These are phyloP conservation scores for Colletotrichum sp. DNA, from an alignment of 2,329 filamentous ascomycete genomes.

Conservation along the genomic window DNA sequence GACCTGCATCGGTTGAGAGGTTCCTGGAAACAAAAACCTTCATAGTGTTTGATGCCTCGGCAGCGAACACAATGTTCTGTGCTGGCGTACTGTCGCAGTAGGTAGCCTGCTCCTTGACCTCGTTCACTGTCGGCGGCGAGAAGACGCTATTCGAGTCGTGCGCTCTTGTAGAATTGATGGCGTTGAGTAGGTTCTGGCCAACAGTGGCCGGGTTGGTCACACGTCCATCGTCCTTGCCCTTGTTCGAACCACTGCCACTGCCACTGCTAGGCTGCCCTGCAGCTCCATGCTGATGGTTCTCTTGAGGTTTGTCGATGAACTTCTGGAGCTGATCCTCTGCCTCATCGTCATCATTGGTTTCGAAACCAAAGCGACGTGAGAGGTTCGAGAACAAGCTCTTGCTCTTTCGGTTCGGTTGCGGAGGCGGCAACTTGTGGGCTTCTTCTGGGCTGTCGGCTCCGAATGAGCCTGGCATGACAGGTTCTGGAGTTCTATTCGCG, in stretches of 20 bases:
- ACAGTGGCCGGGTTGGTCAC: slow-evolving; percentile 67
- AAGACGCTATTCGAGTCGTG: slow-evolving; percentile 79
- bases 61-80: slow-evolving; percentile 74
- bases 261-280: not conserved
- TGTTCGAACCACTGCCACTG: slow-evolving; percentile 7
- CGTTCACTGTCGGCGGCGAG: slow-evolving; percentile 71
- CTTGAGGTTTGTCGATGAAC: slow-evolving; percentile 42
- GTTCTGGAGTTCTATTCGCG: slow-evolving; percentile 42
- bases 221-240: slow-evolving; percentile 49
- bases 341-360: slow-evolving; percentile 49
- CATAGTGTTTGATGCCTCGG: slow-evolving; percentile 73
- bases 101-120: slow-evolving; percentile 80
- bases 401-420: slow-evolving; percentile 43
- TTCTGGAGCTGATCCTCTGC: slow-evolving; percentile 49
- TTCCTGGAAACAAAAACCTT: slow-evolving; percentile 73
- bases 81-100: slow-evolving; percentile 84
- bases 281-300: slow-evolving; percentile 15
- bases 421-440: slow-evolving; percentile 29
- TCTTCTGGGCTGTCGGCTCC: slow-evolving; percentile 65
- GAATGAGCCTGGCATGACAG: slow-evolving; percentile 78
- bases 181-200: slow-evolving; percentile 76
- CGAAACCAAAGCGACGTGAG: slow-evolving; percentile 71
- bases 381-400: slow-evolving; percentile 73
- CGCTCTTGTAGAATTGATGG: slow-evolving; percentile 78
- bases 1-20: slow-evolving; percentile 50